Percentiles rank a stretch among this genome's conserved stretches.
Evolutionary conservation across 2,329 filamentous ascomycete species (phyloP).

Genomic region (Xenosphaeropsis pyriputrescens): DNA sequence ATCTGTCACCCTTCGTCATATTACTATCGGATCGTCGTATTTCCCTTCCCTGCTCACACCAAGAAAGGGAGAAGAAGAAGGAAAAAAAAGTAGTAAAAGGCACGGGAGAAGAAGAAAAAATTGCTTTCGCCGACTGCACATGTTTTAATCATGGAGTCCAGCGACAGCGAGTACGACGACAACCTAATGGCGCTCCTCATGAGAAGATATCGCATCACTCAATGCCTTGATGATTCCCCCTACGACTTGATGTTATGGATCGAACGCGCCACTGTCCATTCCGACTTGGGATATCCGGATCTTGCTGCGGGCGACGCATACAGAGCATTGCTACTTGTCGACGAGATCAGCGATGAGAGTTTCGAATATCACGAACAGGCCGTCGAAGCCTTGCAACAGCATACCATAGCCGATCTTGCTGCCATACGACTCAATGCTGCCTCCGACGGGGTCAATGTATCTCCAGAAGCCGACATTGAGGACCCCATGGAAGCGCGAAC

Average conservation of each 20-base stretch:
- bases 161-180: constrained; percentile 2
- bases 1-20: too few relatives aligned
- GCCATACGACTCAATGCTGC: background rate
- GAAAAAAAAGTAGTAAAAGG: too few relatives aligned
- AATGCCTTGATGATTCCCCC: constrained; percentile 32
- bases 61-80: too few relatives aligned
- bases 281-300: constrained; percentile 71
- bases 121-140: too few relatives aligned
- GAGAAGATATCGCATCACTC: constrained; percentile 40
- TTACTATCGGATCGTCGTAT: too few relatives aligned
- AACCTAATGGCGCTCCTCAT: constrained; percentile 25
- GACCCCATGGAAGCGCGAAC: constrained; percentile 20
- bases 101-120: too few relatives aligned
- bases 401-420: background rate
- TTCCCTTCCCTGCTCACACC: too few relatives aligned
- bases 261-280: constrained; percentile 56
- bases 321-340: constrained; percentile 71
- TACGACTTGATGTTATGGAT: constrained; percentile 53
- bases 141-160: too few relatives aligned
- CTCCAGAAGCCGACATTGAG: background rate
- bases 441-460: background rate
- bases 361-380: constrained; percentile 72
- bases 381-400: constrained; percentile 20
- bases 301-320: constrained; percentile 84
- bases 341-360: constrained; percentile 63